phyloP scores from a whole-genome alignment of 495 filamentous ascomycete genomes.

The Annulohypoxylon bovei region DNA sequence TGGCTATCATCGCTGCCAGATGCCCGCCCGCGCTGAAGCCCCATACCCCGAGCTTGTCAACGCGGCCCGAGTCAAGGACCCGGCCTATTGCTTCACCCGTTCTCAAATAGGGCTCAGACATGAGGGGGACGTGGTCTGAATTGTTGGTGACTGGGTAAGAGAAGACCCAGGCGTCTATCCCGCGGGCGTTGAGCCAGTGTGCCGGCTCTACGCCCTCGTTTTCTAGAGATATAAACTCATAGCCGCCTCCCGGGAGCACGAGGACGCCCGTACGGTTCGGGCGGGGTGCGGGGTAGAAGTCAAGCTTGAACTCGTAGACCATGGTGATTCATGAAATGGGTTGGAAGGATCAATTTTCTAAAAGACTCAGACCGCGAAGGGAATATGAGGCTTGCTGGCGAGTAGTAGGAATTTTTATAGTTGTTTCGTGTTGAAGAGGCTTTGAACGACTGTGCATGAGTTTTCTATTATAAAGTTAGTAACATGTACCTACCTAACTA shows the following conservation, averaged over 20 bases:
- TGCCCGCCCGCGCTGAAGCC: conserved; percentile 33
- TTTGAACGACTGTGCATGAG: no score
- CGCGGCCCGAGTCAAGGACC: conserved; percentile 11
- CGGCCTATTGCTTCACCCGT: conserved; percentile 8
- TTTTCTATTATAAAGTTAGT: no score
- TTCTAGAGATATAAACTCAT: conserved; percentile 15
- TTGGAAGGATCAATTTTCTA: neutral
- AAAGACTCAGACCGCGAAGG: neutral
- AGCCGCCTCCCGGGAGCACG: conserved; percentile 22
- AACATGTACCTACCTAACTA: no score
- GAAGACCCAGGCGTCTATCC: conserved; percentile 29
- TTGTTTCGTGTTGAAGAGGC: neutral
- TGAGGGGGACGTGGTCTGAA: neutral
- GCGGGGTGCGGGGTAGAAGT: conserved; percentile 23
- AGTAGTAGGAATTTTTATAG: neutral
- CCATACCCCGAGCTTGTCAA: conserved; percentile 31
- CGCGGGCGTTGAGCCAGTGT: conserved; percentile 21
- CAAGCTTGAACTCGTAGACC: neutral
- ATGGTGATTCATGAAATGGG: neutral
- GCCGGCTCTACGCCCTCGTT: conserved; percentile 15
- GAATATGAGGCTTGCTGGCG: neutral
- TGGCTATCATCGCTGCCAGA: conserved; percentile 29
- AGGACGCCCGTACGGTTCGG: conserved; percentile 23
- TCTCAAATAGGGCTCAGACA: conserved; percentile 1
- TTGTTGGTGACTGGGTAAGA: conserved; percentile 16